Percentiles rank a stretch among this genome's conserved stretches.
phyloP scores from a whole-genome alignment of 2,329 filamentous ascomycete genomes.

The Shiraia sp. region DNA sequence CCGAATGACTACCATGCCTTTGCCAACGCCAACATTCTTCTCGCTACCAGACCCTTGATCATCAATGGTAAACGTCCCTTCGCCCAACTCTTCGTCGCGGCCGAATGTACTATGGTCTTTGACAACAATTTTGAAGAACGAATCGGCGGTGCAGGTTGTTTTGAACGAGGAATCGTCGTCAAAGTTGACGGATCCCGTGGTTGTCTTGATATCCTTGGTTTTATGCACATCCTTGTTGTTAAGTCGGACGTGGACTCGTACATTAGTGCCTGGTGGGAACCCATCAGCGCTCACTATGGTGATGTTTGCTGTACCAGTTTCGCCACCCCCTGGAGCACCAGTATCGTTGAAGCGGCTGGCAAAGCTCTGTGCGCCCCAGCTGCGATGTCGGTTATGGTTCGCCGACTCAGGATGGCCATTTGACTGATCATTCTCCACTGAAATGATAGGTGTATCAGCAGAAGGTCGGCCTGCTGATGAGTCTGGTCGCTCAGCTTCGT shows the following conservation, averaged over 20 bases:
- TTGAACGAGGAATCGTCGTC: slow-evolving; percentile 75
- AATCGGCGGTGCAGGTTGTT: slow-evolving; percentile 75
- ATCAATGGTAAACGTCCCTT: slow-evolving; percentile 88
- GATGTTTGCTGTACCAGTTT: slow-evolving; percentile 77
- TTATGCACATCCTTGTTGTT: slow-evolving; percentile 79
- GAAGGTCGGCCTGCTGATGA: slow-evolving; percentile 45
- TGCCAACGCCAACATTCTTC: slow-evolving; percentile 75
- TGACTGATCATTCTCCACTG: slow-evolving; percentile 29
- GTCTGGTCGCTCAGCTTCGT: slow-evolving; percentile 48
- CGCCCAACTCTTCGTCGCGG: slow-evolving; percentile 80
- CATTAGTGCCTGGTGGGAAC: slow-evolving; percentile 74
- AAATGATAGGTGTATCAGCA: slow-evolving; percentile 36
- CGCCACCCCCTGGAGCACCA: slow-evolving; percentile 54
- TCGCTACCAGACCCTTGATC: slow-evolving; percentile 70
- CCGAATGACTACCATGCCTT: slow-evolving; percentile 71
- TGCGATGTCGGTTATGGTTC: slow-evolving; percentile 41
- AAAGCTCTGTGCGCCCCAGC: slow-evolving; percentile 48
- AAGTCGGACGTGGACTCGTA: slow-evolving; percentile 76
- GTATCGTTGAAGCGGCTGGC: slow-evolving; percentile 34
- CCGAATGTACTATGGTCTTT: slow-evolving; percentile 86
- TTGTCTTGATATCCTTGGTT: slow-evolving; percentile 84
- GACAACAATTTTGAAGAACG: slow-evolving; percentile 83
- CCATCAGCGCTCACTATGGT: slow-evolving; percentile 77
- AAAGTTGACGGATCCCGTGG: slow-evolving; percentile 61
- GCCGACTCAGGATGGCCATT: slow-evolving; percentile 11